Base-by-base conservation (phyloP, 768 basidiomycete genomes). In the Trametes villosa region DNA sequence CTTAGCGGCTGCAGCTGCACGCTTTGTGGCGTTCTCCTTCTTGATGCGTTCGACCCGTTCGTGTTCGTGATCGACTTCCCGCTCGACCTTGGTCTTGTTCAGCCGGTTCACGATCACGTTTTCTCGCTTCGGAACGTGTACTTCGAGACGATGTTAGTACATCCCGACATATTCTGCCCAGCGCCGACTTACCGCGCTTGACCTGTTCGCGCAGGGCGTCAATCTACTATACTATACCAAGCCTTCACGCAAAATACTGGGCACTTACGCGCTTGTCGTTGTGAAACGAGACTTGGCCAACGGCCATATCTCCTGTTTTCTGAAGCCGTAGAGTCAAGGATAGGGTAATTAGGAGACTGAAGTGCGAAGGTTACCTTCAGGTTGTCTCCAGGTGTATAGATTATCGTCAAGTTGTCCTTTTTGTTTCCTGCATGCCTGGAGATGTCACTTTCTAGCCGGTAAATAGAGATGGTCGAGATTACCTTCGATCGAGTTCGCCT, bases 261-360 rank as follows among this genome's bases (percentile, higher is more conserved):
- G 15, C 18, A 24, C 29, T 42, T 64, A 94, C 94, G 75, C 81
- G 81, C 71, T 96, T 94, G 69, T 97, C 94, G 57, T 80, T 91
- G 65, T 98, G 92, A 73, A 99, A 98, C 0, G 94, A 91, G 0
- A 99, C 97, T 69, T 95, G 91, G 0, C 97, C 97, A 3, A 96
- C 88, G 3, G 93, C 95, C 94, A 97, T 98, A 70, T 96, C 94
- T 3, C 96, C 96, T 8, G 91, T 89, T 93, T 99, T 99, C 92
- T 96, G 68, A 11, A 38, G 7, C 4, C 13, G 36, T 6, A 7
- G 13, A 17, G 45, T 20, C 2, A 48, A 49, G 1, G 30, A 31
- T 22, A 40, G 7, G 8, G 27, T 18, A 17, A 45, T 8, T 22
- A 12, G 26, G 17, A 9, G 9, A 22, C 15, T 17, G 17, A 8